Conservation (phyloP, 495 filamentous ascomycete species). For the Talaromyces liani region DNA sequence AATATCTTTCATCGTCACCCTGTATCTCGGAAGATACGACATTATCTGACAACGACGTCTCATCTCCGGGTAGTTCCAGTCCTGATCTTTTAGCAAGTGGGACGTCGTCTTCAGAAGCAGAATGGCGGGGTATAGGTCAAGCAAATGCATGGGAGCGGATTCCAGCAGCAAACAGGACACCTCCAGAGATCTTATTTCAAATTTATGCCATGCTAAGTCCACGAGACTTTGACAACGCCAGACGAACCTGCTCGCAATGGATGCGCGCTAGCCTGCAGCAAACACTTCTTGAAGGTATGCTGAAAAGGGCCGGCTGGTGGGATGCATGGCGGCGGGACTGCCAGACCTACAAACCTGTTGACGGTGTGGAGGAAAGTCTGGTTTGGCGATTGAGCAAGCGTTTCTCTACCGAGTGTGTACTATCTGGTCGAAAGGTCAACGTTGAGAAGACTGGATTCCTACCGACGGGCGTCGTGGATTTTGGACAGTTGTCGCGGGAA, state of each 20-base stretch:
- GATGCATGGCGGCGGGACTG: constrained; percentile 34
- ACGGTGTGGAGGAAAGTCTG: constrained; percentile 23
- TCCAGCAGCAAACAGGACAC: constrained; percentile 36
- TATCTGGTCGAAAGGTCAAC: constrained; percentile 40
- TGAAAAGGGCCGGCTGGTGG: constrained; percentile 56
- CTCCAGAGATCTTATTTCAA: constrained; percentile 55
- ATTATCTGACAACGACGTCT: not conserved
- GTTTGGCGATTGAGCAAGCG: constrained; percentile 54
- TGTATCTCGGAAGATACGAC: constrained; percentile 5
- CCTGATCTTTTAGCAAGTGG: not conserved
- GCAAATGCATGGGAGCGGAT: not conserved
- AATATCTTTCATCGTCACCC: constrained; percentile 5
- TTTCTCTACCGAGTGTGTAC: constrained; percentile 55
- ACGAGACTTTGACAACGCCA: constrained; percentile 57
- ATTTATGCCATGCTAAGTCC: constrained; percentile 51
- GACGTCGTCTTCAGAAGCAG: not conserved
- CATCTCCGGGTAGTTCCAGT: constrained; percentile 2
- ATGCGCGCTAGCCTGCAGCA: constrained; percentile 54
- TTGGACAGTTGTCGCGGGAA: constrained; percentile 21
- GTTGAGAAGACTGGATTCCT: constrained; percentile 25
- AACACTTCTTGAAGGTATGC: constrained; percentile 43
- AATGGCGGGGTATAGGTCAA: not conserved
- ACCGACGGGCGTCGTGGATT: constrained; percentile 25
- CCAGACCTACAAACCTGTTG: constrained; percentile 15
- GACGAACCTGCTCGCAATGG: constrained; percentile 60